These are phyloP conservation scores for Chaetoscypha palmicola DNA, from an alignment of 2,329 filamentous ascomycete species.

Conservation along the genomic window DNA sequence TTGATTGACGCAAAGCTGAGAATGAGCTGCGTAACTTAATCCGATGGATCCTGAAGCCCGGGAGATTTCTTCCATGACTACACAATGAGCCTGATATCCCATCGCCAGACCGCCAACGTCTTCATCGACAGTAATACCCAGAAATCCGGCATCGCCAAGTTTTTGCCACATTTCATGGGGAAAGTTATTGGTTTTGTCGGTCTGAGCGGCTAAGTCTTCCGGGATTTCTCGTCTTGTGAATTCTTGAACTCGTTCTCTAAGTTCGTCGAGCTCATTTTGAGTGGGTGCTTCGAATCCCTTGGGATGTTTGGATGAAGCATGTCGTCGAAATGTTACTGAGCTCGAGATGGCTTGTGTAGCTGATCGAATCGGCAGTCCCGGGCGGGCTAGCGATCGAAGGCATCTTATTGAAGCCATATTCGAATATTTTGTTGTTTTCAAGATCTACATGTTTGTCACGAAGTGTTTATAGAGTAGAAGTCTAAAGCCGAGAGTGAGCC, in stretches of 20 bases:
- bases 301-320: constrained; percentile 64
- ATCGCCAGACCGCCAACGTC: constrained; percentile 82
- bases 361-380: constrained; percentile 22
- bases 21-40: constrained; percentile 91
- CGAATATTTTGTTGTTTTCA: neutral
- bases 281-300: constrained; percentile 51
- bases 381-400: constrained; percentile 20
- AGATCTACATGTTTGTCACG: constrained; percentile 5
- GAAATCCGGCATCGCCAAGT: constrained; percentile 81
- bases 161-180: constrained; percentile 90
- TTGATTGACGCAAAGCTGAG: constrained; percentile 94
- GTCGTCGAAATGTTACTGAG: constrained; percentile 33
- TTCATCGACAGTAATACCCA: constrained; percentile 91
- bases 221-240: constrained; percentile 85
- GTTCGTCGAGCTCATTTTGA: constrained; percentile 43
- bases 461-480: constrained; percentile 6
- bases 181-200: constrained; percentile 84
- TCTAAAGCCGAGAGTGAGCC: neutral
- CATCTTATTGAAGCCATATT: constrained; percentile 25
- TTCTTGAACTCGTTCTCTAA: constrained; percentile 53
- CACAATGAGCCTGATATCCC: constrained; percentile 94
- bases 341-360: constrained; percentile 15
- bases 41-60: constrained; percentile 78
- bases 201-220: constrained; percentile 70
- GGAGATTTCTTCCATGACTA: constrained; percentile 92